phyloP scores from a whole-genome alignment of 306 rosid genomes.

The Medicago arabica region DNA sequence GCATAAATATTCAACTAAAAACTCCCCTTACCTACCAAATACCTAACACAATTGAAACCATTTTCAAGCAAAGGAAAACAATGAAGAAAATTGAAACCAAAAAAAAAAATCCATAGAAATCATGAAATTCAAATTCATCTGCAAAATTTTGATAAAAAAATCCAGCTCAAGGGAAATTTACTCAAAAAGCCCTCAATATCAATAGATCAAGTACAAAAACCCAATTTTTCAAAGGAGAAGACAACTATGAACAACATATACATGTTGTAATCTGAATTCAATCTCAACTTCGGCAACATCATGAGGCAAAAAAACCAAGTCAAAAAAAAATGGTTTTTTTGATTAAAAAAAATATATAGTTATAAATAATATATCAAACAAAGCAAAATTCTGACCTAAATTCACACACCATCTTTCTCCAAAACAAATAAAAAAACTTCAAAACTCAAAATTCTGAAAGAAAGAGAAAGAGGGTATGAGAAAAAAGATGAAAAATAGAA shows the following conservation, averaged over 20 bases:
- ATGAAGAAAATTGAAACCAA: conserved; percentile 29
- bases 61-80: conserved; percentile 44
- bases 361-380: not conserved
- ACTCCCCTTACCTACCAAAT: conserved; percentile 63
- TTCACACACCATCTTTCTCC: conserved; percentile 8
- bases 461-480: conserved; percentile 14
- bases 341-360: not conserved
- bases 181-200: conserved; percentile 21
- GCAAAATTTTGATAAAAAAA: not conserved
- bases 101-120: conserved; percentile 14
- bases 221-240: conserved; percentile 5
- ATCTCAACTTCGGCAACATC: conserved; percentile 38
- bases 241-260: conserved; percentile 27
- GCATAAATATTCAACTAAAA: conserved; percentile 39
- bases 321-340: not conserved
- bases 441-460: conserved; percentile 16
- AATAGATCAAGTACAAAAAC: conserved; percentile 48
- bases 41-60: conserved; percentile 53
- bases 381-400: conserved; percentile 45
- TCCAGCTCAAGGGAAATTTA: conserved; percentile 30
- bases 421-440: not conserved
- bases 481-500: conserved; percentile 24
- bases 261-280: not conserved
- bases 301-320: not conserved
- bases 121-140: conserved; percentile 32